phyloP scores from a whole-genome alignment of 1,139 yeast genomes.

The Saccharomyces hybrid region DNA sequence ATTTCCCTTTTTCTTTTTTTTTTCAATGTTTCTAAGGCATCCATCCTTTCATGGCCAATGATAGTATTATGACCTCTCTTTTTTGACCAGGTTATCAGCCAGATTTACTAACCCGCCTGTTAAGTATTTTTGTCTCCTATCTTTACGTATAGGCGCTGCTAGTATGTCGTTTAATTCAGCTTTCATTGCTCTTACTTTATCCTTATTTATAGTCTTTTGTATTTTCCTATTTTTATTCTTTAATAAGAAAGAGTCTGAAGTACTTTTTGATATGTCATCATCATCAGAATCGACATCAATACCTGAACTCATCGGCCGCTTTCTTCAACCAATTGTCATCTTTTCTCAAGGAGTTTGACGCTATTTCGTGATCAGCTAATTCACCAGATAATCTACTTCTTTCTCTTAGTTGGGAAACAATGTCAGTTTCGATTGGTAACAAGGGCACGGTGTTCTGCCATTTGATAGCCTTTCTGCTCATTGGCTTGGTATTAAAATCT shows the following conservation, averaged over 20 bases:
- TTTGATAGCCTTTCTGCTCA: conserved; percentile 27
- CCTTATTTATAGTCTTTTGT: conserved; percentile 46
- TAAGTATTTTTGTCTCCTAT: conserved; percentile 64
- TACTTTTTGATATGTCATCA: conserved; percentile 36
- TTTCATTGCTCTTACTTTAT: conserved; percentile 43
- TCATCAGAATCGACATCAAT: conserved; percentile 55
- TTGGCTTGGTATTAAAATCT: conserved; percentile 10
- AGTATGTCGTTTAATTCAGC: conserved; percentile 53
- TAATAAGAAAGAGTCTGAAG: conserved; percentile 50
- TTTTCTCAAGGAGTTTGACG: conserved; percentile 54
- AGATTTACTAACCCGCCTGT: conserved; percentile 79
- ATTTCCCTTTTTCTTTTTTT: conserved; percentile 32
- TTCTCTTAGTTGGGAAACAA: conserved; percentile 60
- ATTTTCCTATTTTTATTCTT: conserved; percentile 57
- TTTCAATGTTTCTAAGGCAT: conserved; percentile 64
- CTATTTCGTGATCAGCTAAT: conserved; percentile 64
- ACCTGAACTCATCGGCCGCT: conserved; percentile 92
- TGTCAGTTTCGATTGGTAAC: conserved; percentile 70
- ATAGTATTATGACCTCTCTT: conserved; percentile 62
- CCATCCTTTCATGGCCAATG: conserved; percentile 59
- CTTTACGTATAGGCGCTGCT: conserved; percentile 54
- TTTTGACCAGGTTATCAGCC: conserved; percentile 75
- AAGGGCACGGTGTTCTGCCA: conserved; percentile 57
- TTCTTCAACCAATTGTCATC: conserved; percentile 76
- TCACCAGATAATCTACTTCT: conserved; percentile 63